Base-by-base conservation (phyloP, 139 green algal species). In the Micractinium conductrix region DNA sequence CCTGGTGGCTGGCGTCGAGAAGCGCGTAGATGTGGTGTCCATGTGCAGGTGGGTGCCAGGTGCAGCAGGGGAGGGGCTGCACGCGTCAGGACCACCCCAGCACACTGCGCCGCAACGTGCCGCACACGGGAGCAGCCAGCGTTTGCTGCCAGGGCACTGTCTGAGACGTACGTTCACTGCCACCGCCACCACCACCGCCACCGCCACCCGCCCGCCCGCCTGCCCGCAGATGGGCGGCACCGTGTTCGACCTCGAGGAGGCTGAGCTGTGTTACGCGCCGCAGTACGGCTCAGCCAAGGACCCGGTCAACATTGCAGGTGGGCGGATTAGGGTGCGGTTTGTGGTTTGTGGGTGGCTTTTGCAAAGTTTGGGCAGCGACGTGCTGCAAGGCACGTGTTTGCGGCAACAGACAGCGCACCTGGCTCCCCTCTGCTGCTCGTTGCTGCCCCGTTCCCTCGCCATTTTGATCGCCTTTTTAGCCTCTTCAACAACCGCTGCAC, bases 281-380 rank as follows among this genome's bases (percentile, higher is more conserved):
- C 90, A 93, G 86, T 93, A 87, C 81, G 88, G 90, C 83, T 88
- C 84, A 28, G 90, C 90, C 42, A 93, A 93, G 86, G 88, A 92
- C 70, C 70, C 78, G 2, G 53, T 92, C 67, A 93, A 91, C 84
- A 84, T 88, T 33, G 85, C 45, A 65, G 48, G 80, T 85, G 30
- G 24, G 60, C n/a, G 12, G n/a, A 22, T 22, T 68, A 33, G 60
- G 22, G 7, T 35, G 14, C 12, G 21, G 12, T 68, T 68, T 68
- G 60, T 30, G 16, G 48, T n/a, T 16, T 58, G 48, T 12, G 48
- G 14, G 16, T 58, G 48, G 14, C 48, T 58, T 12, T 58, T 58
- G 48, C 14, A 12, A 16, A 16, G 48, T 16, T 58, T 58, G 48
- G 48, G n/a, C 48, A n/a, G n/a, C n/a, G n/a, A n/a, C n/a, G n/a